Percentiles rank a stretch among this genome's conserved stretches.
Conservation (phyloP, 345 rosid species). For the Mallotus nudiflorus region DNA sequence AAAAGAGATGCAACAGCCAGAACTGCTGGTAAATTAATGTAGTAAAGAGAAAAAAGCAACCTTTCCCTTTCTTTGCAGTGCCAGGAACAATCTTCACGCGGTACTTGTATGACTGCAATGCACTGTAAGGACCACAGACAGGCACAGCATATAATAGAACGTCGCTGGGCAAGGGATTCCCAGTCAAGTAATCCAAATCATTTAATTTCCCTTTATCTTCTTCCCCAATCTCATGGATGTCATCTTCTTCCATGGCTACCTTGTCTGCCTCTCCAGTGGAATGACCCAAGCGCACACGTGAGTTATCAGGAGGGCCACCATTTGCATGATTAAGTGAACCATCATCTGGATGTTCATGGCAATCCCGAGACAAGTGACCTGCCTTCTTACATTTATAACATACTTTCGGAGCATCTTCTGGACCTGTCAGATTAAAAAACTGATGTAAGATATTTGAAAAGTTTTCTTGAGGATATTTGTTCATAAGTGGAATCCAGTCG, state of each 20-base stretch:
- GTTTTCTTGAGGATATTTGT: neutral
- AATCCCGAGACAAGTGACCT: slow-evolving; percentile 89
- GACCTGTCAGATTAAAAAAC: slow-evolving; percentile 43
- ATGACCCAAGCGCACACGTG: slow-evolving; percentile 21
- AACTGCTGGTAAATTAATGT: too few relatives aligned
- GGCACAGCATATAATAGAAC: slow-evolving; percentile 83
- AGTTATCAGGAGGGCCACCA: slow-evolving; percentile 25
- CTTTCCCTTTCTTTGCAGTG: slow-evolving; percentile 90
- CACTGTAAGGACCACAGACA: slow-evolving; percentile 90
- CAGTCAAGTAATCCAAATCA: slow-evolving; percentile 87
- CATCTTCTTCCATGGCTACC: slow-evolving; percentile 93
- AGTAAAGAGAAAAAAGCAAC: slow-evolving; percentile 29
- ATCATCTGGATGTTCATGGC: slow-evolving; percentile 63
- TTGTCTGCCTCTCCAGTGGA: slow-evolving; percentile 48
- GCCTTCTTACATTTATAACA: slow-evolving; percentile 87
- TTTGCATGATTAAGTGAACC: slow-evolving; percentile 26
- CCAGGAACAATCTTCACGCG: slow-evolving; percentile 91
- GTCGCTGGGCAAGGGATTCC: slow-evolving; percentile 73
- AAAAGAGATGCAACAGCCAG: neutral
- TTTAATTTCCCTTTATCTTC: slow-evolving; percentile 86
- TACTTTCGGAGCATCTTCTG: slow-evolving; percentile 67
- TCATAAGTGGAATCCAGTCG: neutral
- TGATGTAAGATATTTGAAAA: neutral
- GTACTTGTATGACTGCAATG: slow-evolving; percentile 87
- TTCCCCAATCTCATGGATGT: slow-evolving; percentile 81